Base-by-base conservation (phyloP, 2,329 filamentous ascomycete genomes). In the Ophiostoma fasciatum region DNA sequence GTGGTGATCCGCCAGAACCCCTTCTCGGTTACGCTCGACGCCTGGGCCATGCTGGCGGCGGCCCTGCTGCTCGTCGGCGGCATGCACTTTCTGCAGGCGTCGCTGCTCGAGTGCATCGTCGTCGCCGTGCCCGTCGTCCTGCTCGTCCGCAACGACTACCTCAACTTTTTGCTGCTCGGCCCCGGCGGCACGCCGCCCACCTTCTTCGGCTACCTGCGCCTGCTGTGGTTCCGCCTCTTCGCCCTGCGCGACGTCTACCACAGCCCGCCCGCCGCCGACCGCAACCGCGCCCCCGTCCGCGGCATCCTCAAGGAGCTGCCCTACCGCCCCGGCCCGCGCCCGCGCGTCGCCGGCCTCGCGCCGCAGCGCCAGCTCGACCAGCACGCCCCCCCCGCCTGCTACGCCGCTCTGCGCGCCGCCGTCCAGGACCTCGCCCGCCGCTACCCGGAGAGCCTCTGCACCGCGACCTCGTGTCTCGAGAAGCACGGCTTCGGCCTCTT, bases 401-500 rank as follows among this genome's bases (percentile, higher is more conserved):
- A 77, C 52, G 50, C 58, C n/a, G 53, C 59, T 12, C 63, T 84
- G 4, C 61, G 66, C 2, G 49, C 54, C 1, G 62, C 65, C 3
- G 62, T 84, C 33, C 56, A 66, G 37, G 52, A 53, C 4, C 60
- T 83, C 18, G 44, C 51, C 2, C 48, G 47, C n/a, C 26, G 28
- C 8, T 57, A 62, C 46, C 63, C 63, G 3, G 55, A 58, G 1
- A 55, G 55, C 13, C 62, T 79, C 38, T 68, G 64, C 49, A 71
- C 75, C 8, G 78, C 71, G 0, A 78, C 68, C 1, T 83, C 77
- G 1, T 87, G 80, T 50, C 76, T 90, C 46, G 83, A 90, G 55
- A 88, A 87, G 59, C 77, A 88, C 50, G 79, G 79, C 28, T 67
- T 82, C 6, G 82, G 78, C 1, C 64, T 92, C 1, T 90, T 88